Base-by-base conservation (phyloP, 768 basidiomycete genomes). In the Dioszegia hungarica region DNA sequence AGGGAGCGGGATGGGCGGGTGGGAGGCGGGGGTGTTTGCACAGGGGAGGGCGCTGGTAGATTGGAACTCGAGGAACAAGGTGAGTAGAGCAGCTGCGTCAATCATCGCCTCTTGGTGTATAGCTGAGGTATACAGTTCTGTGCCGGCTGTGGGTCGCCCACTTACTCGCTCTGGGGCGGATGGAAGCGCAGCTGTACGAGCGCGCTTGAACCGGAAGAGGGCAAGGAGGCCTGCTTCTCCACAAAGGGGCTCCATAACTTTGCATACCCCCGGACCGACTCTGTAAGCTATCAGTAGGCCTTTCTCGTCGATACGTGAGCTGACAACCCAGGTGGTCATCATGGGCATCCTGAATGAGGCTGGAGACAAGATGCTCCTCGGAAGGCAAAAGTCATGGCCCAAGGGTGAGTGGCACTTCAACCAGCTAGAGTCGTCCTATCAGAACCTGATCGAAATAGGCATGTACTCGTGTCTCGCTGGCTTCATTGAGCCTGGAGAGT, bases 401-500 rank as follows among this genome's bases (percentile, higher is more conserved):
- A 70, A 44, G 61, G 68, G 49, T 51, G 22, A 15, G 49, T 36
- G 2, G 27, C 11, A 3, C 8, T 36, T 22, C 47, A 11, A 19
- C 3, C 6, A 36, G n/a, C 19, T 9, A 37, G 29, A 5, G 28
- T 29, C 15, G n/a, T 3, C 19, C 19, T 12, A 38, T 51, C 27
- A 5, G 19, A n/a, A n/a, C n/a, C n/a, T n/a, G n/a, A n/a, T n/a
- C n/a, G n/a, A n/a, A n/a, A n/a, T n/a, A 51, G 49, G 69, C 3
- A 72, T 72, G 75, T 95, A 90, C 76, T 93, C 90, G 1, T 89
- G 90, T 43, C 77, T 97, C 27, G 90, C 93, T 0, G 94, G 94
- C 2, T 98, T 97, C 72, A 82, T 93, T 41, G 94, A 97, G 73
- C 90, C 92, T 4, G 92, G 88, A 10, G 94, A 99, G 74, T 84